A percentile compares a stretch with the other conserved stretches of the same genome.
Conservation (phyloP, 352 stramenopile species). For the Pythium guiyangense region DNA sequence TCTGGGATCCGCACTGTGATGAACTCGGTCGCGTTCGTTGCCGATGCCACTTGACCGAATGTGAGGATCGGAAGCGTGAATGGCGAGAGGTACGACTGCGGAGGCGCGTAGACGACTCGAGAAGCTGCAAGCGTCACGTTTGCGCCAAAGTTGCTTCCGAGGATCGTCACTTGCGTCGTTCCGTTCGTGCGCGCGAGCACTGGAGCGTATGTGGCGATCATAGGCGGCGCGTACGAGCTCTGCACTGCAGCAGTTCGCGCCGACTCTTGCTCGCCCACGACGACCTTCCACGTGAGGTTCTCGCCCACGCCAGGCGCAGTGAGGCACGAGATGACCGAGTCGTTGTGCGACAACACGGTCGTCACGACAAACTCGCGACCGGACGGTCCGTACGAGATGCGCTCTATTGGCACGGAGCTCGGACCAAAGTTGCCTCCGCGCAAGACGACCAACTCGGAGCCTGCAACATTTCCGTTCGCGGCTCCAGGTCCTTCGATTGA, state of each 20-base stretch:
- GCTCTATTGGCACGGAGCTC: slow-evolving; percentile 29
- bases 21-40: slow-evolving; percentile 25
- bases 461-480: slow-evolving; percentile 23
- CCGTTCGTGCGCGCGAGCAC: slow-evolving; percentile 34
- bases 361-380: slow-evolving; percentile 46
- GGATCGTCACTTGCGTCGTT: slow-evolving; percentile 37
- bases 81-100: slow-evolving; percentile 21
- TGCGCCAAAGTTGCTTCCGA: slow-evolving; percentile 45
- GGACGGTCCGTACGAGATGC: slow-evolving; percentile 52
- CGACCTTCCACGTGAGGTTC: slow-evolving; percentile 47
- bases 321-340: slow-evolving; percentile 48
- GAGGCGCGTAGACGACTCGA: slow-evolving; percentile 40
- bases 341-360: slow-evolving; percentile 38
- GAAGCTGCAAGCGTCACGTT: slow-evolving; percentile 31
- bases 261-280: slow-evolving; percentile 52
- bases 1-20: slow-evolving; percentile 35
- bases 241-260: slow-evolving; percentile 19
- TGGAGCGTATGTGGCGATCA: slow-evolving; percentile 19
- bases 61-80: slow-evolving; percentile 35
- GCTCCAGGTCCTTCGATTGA: slow-evolving; percentile 32
- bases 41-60: slow-evolving; percentile 25
- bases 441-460: slow-evolving; percentile 36
- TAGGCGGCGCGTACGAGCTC: slow-evolving; percentile 49
- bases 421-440: slow-evolving; percentile 58
- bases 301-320: slow-evolving; percentile 44